Base-by-base conservation (phyloP, 108 stramenopile species). In the Epithemia pelagica region DNA sequence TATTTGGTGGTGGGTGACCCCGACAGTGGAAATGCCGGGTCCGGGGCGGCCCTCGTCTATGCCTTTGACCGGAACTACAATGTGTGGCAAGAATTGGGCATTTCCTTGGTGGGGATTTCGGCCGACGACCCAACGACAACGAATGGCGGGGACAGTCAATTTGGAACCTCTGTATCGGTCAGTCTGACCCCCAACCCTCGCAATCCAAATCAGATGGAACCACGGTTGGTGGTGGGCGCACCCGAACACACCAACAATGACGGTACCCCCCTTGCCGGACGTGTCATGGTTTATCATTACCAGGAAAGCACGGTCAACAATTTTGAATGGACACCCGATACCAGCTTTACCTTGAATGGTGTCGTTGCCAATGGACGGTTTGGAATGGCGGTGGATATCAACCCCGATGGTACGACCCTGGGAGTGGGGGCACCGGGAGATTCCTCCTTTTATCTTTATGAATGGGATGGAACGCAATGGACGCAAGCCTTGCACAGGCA, bases 381-480 rank as follows among this genome's bases (percentile, higher is more conserved):
- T 29, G 54, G 28, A 24, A 24, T 7, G 8, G 21, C 56, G 31
- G 22, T 66, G 5, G 57, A 58, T 22, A 30, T 66, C 8, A 31
- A 8, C 32, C 5, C 5, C 29, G 61, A 62, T 62, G 61, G 61
- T 8, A 30, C n/a, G 5, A 31, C 30, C 26, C 5, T 62, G 8
- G 61, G n/a, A 32, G 61, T 62, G 2, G 54, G 56, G 10, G 25
- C 52, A 29, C 65, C 57, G 21, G 46, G 21, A 7, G 15, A 25
- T 24, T 8, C 5, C 7, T 7, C 5, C 7, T 58, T 58, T 58
- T n/a, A 58, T 58, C 22, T 58, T n/a, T 58, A 58, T 27, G 25
- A 58, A 27, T 58, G 56, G 56, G 26, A 58, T 21, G 56, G 56
- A 26, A 58, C 25, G 15, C 7, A 23, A n/a, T 58, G 56, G 56